Conservation (phyloP, 208 protist species). For the Leishmania tropica region DNA sequence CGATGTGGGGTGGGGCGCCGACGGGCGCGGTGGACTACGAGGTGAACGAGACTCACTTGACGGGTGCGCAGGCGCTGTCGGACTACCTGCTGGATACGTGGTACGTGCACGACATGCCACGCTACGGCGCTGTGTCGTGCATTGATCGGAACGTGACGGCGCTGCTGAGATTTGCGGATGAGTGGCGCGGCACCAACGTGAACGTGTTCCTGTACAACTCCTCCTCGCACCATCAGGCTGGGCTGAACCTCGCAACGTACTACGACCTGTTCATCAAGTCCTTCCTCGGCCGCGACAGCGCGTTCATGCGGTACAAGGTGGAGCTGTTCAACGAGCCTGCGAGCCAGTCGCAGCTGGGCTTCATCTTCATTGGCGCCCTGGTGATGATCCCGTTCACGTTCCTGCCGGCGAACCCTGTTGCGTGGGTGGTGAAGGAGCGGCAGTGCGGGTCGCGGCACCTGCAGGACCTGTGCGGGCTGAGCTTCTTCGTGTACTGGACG, state of each 20-base stretch:
- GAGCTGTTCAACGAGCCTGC: constrained; percentile 20
- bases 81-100: constrained; percentile 40
- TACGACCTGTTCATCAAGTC: constrained; percentile 93
- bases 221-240: constrained; percentile 29
- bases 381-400: constrained; percentile 68
- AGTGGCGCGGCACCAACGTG: not conserved
- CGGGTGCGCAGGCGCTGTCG: constrained; percentile 41
- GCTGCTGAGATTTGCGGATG: not conserved
- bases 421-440: constrained; percentile 78
- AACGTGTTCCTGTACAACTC: constrained; percentile 23
- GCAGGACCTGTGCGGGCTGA: constrained; percentile 71
- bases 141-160: constrained; percentile 11
- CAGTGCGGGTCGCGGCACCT: constrained; percentile 66
- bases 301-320: not conserved
- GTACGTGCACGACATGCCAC: constrained; percentile 14
- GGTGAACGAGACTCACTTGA: constrained; percentile 10
- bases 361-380: constrained; percentile 36
- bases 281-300: constrained; percentile 8
- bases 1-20: constrained; percentile 19
- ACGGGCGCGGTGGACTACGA: constrained; percentile 17
- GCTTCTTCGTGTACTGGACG: constrained; percentile 60
- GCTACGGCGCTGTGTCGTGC: constrained; percentile 26
- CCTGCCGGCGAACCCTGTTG: constrained; percentile 51
- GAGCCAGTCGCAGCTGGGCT: constrained; percentile 22
- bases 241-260: constrained; percentile 58